Conservation (phyloP, 164 flowering plant genomes). For the Echeveria elegans region DNA sequence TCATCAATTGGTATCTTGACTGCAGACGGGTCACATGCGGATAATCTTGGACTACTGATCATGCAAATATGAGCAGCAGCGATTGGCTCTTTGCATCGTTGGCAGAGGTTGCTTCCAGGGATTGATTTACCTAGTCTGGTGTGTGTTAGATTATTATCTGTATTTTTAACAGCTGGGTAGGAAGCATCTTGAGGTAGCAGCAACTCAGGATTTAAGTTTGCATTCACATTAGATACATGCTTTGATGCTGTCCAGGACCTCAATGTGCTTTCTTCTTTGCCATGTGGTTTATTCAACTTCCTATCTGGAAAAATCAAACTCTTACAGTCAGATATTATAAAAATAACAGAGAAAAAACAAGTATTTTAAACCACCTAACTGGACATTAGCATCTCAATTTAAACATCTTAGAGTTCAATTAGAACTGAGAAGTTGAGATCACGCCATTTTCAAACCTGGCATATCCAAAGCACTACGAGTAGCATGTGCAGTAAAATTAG, state of each 20-base stretch:
- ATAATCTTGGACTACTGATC: constrained; percentile 16
- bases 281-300: background rate
- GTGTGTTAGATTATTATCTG: constrained; percentile 24
- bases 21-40: constrained; percentile 29
- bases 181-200: background rate
- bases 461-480: constrained; percentile 30
- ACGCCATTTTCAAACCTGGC: constrained; percentile 9
- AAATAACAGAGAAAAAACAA: background rate
- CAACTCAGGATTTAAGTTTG: background rate
- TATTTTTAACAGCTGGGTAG: constrained; percentile 26
- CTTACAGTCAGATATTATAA: constrained; percentile 12
- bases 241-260: background rate
- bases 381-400: background rate
- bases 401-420: background rate
- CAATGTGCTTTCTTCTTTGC: background rate
- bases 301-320: constrained; percentile 17
- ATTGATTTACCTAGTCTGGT: constrained; percentile 17
- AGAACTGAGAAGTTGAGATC: background rate
- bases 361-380: background rate
- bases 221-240: background rate
- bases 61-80: constrained; percentile 39
- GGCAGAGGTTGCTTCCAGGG: constrained; percentile 27
- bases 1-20: constrained; percentile 35
- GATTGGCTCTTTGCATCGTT: constrained; percentile 40
- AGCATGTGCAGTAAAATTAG: constrained; percentile 22